Percentiles rank a stretch among this genome's conserved stretches.
Conservation (phyloP, 2,329 filamentous ascomycete genomes). For the Calonectria multiphialidica region DNA sequence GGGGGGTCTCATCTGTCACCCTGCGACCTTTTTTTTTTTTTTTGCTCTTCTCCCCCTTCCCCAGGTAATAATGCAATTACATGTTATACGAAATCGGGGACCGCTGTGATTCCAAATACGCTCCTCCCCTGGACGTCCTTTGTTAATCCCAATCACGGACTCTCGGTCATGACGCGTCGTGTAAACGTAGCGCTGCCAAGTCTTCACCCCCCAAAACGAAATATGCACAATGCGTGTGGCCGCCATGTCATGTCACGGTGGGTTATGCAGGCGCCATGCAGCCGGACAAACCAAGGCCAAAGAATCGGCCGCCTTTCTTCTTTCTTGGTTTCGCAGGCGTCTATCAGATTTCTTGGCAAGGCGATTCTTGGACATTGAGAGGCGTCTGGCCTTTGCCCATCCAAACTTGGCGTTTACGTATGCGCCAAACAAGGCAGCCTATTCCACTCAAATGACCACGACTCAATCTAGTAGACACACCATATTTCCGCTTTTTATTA, state of each 20-base stretch:
- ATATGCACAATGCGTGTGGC: neutral
- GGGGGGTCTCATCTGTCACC: neutral
- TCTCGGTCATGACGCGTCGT: constrained; percentile 1
- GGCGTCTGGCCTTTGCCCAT: constrained; percentile 1
- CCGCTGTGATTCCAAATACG: neutral
- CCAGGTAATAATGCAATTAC: constrained; percentile 5
- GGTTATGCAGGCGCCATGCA: neutral
- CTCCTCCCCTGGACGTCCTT: neutral
- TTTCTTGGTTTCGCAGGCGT: constrained; percentile 6
- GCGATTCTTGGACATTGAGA: neutral
- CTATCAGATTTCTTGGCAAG: constrained; percentile 18
- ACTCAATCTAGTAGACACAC: neutral
- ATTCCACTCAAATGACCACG: neutral
- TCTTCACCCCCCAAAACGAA: neutral
- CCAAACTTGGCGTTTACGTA: neutral
- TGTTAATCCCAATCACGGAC: neutral
- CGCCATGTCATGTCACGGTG: neutral
- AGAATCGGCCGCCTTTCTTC: neutral
- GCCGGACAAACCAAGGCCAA: constrained; percentile 3
- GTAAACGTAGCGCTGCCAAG: neutral
- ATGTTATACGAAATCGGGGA: neutral
- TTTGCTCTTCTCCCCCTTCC: too few species aligned
- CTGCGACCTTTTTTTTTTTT: neutral
- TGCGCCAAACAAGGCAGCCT: neutral
- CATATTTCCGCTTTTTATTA: neutral